phyloP scores from a whole-genome alignment of 2,329 filamentous ascomycete species.

The Botryotinia narcissicola region DNA sequence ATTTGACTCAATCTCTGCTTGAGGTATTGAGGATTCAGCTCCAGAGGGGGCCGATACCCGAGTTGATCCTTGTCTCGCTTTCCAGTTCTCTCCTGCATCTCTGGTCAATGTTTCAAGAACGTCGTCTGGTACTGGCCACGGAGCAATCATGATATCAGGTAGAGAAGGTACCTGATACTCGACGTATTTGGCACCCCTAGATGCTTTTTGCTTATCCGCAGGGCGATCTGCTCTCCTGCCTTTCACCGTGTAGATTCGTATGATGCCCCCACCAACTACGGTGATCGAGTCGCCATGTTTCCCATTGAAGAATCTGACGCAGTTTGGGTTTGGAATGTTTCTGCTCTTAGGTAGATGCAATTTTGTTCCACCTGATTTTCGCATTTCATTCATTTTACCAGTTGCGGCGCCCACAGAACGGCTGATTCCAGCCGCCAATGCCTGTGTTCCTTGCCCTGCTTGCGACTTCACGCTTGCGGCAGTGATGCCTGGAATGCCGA shows the following conservation, averaged over 20 bases:
- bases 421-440: slow-evolving; percentile 70
- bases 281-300: slow-evolving; percentile 62
- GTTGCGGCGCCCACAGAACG: slow-evolving; percentile 68
- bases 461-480: slow-evolving; percentile 41
- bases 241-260: slow-evolving; percentile 57
- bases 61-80: slow-evolving; percentile 40
- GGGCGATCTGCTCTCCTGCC: slow-evolving; percentile 51
- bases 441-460: slow-evolving; percentile 68
- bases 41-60: slow-evolving; percentile 42
- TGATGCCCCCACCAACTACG: slow-evolving; percentile 62
- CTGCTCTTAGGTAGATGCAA: slow-evolving; percentile 63
- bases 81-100: slow-evolving; percentile 36
- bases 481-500: slow-evolving; percentile 34
- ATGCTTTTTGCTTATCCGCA: slow-evolving; percentile 56
- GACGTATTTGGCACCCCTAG: slow-evolving; percentile 34
- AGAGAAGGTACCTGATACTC: slow-evolving; percentile 66
- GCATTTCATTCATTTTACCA: slow-evolving; percentile 67
- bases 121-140: slow-evolving; percentile 49
- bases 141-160: slow-evolving; percentile 57
- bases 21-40: slow-evolving; percentile 62
- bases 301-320: slow-evolving; percentile 64
- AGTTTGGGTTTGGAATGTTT: slow-evolving; percentile 54
- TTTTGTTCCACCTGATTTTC: slow-evolving; percentile 71
- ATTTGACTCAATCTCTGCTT: slow-evolving; percentile 91
- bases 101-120: slow-evolving; percentile 35